Evolutionary conservation across 179 eudicot genomes (phyloP), one percentile per base, ranked within the genome.

Genomic region (Spinacia oleracea): DNA sequence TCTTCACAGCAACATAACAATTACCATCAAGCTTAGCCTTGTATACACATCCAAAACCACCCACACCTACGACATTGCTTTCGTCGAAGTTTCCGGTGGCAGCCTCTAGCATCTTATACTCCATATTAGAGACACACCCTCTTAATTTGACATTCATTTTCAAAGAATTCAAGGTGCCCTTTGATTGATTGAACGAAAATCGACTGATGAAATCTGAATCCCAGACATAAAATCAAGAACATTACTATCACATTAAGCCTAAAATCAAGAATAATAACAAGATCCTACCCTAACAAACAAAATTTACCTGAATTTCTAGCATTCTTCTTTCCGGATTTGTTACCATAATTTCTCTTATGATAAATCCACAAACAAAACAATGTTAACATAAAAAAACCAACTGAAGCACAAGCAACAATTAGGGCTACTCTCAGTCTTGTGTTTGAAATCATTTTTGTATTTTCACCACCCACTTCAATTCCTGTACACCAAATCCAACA

Each of bases 41-140:
- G 83, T 88, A 96, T 5, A 96, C 96, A 53, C 86, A 75, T 14
- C 99, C 99, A 42, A 87, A 87, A 78, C 90, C 90, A 46, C 98
- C 96, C 60, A 88, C 91, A 16, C 96, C 96, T 40, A 96, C 53
- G 46, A 90, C 66, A 78, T 90, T 91, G 60, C 77, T 76, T 45
- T 87, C 89, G 38, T 81, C 77, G 25, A 96, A 96, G 86, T 87
- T 84, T 59, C 81, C 87, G 34, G 99, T 93, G 51, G 96, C 91
- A 63, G 88, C 81, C 74, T 85, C 94, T 77, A 96, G 79, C 84
- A 86, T 70, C 75, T 84, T 84, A 73, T 93, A 92, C 55, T 93
- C 99, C 74, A 96, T 81, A 6, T 66, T 78, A 69, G 89, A 76
- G 10, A 83, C 85, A 43, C 81, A 73, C 46, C 93, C 94, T 76